Conservation (phyloP, 83 land plant species). For the Picea abies region DNA sequence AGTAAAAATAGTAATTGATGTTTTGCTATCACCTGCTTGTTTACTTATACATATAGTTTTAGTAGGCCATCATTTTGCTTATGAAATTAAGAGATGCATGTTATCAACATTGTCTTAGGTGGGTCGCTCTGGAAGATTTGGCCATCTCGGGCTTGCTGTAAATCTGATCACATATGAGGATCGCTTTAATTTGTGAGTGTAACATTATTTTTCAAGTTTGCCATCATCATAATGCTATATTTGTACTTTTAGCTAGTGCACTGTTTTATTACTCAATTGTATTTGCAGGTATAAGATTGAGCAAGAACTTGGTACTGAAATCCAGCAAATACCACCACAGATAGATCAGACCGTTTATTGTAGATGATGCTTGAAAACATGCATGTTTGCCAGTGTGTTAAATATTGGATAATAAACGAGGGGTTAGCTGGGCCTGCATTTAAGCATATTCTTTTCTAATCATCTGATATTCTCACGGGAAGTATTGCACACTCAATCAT, state of each 20-base stretch:
- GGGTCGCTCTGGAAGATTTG: conserved; percentile 68
- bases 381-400: too few relatives aligned
- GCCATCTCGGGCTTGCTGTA: conserved; percentile 64
- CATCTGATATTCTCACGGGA: too few relatives aligned
- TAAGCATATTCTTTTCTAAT: too few relatives aligned
- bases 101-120: conserved; percentile 27
- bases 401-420: too few relatives aligned
- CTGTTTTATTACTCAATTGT: not conserved
- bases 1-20: too few relatives aligned
- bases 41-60: not conserved
- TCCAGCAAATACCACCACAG: conserved; percentile 61
- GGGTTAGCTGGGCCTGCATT: too few relatives aligned
- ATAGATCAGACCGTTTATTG: conserved; percentile 64
- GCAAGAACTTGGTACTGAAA: conserved; percentile 63
- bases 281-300: conserved; percentile 53
- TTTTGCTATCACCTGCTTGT: not conserved
- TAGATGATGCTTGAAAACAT: conserved; percentile 13
- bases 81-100: not conserved
- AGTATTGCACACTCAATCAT: too few relatives aligned
- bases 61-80: not conserved
- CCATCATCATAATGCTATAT: not conserved
- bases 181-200: conserved; percentile 59
- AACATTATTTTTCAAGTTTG: not conserved
- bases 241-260: conserved; percentile 6
- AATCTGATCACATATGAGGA: conserved; percentile 65